Percentiles rank a stretch among this genome's conserved stretches.
Conservation (phyloP, 768 basidiomycete genomes). For the Rhizopogon rudus region DNA sequence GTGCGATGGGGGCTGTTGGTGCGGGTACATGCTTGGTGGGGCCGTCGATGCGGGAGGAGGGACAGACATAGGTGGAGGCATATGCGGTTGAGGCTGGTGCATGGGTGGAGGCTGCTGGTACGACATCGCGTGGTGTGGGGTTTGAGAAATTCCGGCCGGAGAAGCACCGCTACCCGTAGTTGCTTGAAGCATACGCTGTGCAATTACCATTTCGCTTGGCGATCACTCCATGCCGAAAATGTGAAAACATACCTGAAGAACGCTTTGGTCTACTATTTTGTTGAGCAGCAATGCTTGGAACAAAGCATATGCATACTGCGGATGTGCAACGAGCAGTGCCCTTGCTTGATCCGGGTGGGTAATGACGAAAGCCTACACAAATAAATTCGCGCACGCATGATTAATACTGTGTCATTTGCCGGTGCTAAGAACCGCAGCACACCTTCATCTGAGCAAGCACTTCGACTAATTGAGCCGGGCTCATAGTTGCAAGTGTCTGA, state of each 20-base stretch:
- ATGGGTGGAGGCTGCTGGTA: slow-evolving; percentile 26
- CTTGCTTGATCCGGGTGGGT: slow-evolving; percentile 89
- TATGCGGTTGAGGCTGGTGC: slow-evolving; percentile 28
- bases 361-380: slow-evolving; percentile 78
- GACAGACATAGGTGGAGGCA: slow-evolving; percentile 28
- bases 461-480: slow-evolving; percentile 83
- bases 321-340: slow-evolving; percentile 71
- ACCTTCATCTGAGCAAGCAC: slow-evolving; percentile 99
- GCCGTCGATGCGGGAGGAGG: slow-evolving; percentile 18
- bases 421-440: slow-evolving; percentile 21
- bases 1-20: slow-evolving; percentile 22
- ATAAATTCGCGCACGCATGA: slow-evolving; percentile 2
- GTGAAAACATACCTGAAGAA: slow-evolving; percentile 66
- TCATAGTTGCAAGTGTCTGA: slow-evolving; percentile 78
- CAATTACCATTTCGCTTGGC: slow-evolving; percentile 6
- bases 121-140: slow-evolving; percentile 26
- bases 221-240: slow-evolving; percentile 4
- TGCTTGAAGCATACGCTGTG: slow-evolving; percentile 50
- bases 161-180: slow-evolving; percentile 24
- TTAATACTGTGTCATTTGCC: slow-evolving; percentile 8
- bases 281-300: slow-evolving; percentile 93
- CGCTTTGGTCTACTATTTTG: slow-evolving; percentile 86
- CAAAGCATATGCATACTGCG: slow-evolving; percentile 92
- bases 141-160: slow-evolving; percentile 22
- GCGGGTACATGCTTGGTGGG: slow-evolving; percentile 24